These are phyloP conservation scores for Paracoccidioides lutzii DNA, from an alignment of 2,329 filamentous ascomycete genomes.

Conservation along the genomic window DNA sequence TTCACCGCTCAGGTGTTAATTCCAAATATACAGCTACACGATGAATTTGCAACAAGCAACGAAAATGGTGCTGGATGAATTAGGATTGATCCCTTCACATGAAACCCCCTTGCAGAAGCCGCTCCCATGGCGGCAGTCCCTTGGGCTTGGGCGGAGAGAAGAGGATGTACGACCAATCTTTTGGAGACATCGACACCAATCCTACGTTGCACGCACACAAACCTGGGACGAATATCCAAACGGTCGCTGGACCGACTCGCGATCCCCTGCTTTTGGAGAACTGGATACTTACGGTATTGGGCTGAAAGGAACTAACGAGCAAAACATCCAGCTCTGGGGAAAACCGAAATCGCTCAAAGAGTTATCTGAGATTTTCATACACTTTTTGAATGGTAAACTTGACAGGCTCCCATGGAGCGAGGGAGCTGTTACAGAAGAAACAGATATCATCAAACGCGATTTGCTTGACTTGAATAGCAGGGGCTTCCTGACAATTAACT, in stretches of 20 bases:
- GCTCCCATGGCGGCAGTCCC: slow-evolving; percentile 92
- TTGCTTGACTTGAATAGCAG: slow-evolving; percentile 72
- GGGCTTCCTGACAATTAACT: slow-evolving; percentile 90
- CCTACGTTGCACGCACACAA: slow-evolving; percentile 87
- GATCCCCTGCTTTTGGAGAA: slow-evolving; percentile 91
- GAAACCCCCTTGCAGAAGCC: slow-evolving; percentile 72
- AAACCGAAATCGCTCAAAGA: slow-evolving; percentile 68
- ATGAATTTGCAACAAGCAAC: slow-evolving; percentile 97
- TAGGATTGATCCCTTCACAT: slow-evolving; percentile 65
- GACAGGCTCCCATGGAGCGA: slow-evolving; percentile 90
- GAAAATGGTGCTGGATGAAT: slow-evolving; percentile 82
- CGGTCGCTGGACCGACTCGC: slow-evolving; percentile 93
- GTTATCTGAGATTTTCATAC: slow-evolving; percentile 69
- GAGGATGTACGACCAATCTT: slow-evolving; percentile 98
- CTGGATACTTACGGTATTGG: slow-evolving; percentile 90
- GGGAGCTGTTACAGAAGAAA: slow-evolving; percentile 68
- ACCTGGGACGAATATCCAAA: slow-evolving; percentile 99
- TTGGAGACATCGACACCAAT: slow-evolving; percentile 94
- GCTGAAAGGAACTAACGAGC: slow-evolving; percentile 85
- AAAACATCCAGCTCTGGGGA: slow-evolving; percentile 92
- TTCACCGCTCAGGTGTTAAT: background rate
- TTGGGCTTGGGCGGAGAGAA: slow-evolving; percentile 72
- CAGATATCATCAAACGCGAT: slow-evolving; percentile 61
- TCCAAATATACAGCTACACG: slow-evolving; percentile 51
- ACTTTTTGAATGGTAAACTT: slow-evolving; percentile 69